A percentile compares a stretch with the other conserved stretches of the same genome.
These are phyloP conservation scores for Annulohypoxylon nitens DNA, from an alignment of 495 filamentous ascomycete species.

Conservation along the genomic window DNA sequence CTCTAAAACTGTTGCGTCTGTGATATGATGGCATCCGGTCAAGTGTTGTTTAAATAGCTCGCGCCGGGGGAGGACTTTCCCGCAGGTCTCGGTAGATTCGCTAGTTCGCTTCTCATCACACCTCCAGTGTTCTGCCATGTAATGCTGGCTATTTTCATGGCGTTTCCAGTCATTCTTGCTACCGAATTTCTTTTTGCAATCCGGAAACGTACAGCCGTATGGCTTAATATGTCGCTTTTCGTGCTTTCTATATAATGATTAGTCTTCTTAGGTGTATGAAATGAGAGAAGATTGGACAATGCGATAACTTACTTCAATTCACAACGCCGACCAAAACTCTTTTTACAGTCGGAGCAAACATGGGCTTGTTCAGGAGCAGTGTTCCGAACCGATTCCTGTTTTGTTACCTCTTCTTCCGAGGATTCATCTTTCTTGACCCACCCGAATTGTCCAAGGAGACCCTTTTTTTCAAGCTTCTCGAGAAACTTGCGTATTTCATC, in stretches of 20 bases:
- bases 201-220: slow-evolving; percentile 85
- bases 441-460: slow-evolving; percentile 52
- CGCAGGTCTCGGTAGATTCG: slow-evolving; percentile 59
- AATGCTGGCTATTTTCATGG: slow-evolving; percentile 91
- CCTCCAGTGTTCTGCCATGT: slow-evolving; percentile 80
- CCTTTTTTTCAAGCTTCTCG: slow-evolving; percentile 36
- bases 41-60: slow-evolving; percentile 74
- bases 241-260: slow-evolving; percentile 74
- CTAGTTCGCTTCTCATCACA: slow-evolving; percentile 65
- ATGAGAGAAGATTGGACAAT: neutral
- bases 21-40: slow-evolving; percentile 64
- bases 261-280: slow-evolving; percentile 9
- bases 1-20: slow-evolving; percentile 58
- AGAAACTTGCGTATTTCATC: slow-evolving; percentile 25
- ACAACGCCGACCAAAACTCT: slow-evolving; percentile 69
- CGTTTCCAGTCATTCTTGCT: slow-evolving; percentile 98
- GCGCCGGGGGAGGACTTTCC: slow-evolving; percentile 69
- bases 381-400: slow-evolving; percentile 16
- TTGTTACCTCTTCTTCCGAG: slow-evolving; percentile 16
- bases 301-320: slow-evolving; percentile 74
- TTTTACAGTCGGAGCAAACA: slow-evolving; percentile 67
- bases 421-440: slow-evolving; percentile 49
- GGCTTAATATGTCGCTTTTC: slow-evolving; percentile 87
- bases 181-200: slow-evolving; percentile 83
- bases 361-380: slow-evolving; percentile 50